Evolutionary conservation across 805 yeast species (phyloP).

Genomic region (Ascoidea asiatica): DNA sequence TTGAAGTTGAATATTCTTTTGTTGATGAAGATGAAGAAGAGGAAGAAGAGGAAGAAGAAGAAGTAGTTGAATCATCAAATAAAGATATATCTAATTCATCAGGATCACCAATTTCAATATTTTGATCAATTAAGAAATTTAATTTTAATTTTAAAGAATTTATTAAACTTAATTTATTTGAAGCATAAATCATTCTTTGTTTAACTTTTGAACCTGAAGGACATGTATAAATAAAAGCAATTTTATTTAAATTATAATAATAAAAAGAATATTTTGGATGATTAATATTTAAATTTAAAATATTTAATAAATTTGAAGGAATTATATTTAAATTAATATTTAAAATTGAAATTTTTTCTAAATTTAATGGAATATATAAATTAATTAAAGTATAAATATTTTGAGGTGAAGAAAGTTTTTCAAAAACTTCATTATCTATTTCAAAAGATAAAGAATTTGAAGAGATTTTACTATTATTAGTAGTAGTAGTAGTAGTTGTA

Average conservation of each 20-base stretch:
- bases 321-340: constrained; percentile 13
- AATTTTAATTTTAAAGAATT: constrained; percentile 34
- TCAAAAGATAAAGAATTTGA: constrained; percentile 8
- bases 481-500: constrained; percentile 10
- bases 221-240: constrained; percentile 68
- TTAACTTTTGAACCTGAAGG: constrained; percentile 84
- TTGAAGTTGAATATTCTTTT: not conserved
- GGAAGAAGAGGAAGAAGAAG: not conserved
- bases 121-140: constrained; percentile 24
- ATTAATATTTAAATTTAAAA: constrained; percentile 17
- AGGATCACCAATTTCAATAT: constrained; percentile 61
- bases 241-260: constrained; percentile 23
- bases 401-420: not conserved
- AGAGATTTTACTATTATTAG: too few species aligned
- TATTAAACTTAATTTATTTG: constrained; percentile 53
- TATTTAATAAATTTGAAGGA: constrained; percentile 18
- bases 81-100: constrained; percentile 48
- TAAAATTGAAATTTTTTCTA: constrained; percentile 34
- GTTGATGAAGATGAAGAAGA: not conserved
- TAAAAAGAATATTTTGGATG: constrained; percentile 50
- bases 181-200: constrained; percentile 87
- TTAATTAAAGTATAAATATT: constrained; percentile 20
- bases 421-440: constrained; percentile 16
- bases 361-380: constrained; percentile 33
- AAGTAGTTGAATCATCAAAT: constrained; percentile 13